phyloP scores from a whole-genome alignment of 805 yeast genomes.

The Barnettozyma sucrosica region DNA sequence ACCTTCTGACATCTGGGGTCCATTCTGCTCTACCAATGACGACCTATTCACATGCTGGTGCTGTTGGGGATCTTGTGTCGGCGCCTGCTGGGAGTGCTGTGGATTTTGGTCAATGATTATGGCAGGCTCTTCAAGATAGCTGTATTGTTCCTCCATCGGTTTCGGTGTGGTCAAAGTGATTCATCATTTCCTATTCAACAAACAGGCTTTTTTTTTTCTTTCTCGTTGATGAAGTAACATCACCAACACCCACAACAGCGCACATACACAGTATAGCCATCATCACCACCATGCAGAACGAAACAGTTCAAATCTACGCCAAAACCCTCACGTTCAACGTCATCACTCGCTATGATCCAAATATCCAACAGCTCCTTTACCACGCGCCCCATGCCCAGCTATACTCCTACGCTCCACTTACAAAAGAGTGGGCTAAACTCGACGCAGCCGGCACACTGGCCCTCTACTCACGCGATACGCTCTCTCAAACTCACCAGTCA shows the following conservation, averaged over 20 bases:
- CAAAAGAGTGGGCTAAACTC: conserved; percentile 63
- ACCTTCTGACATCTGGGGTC: not conserved
- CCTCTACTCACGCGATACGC: conserved; percentile 47
- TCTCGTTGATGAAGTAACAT: not conserved
- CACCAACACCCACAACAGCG: not conserved
- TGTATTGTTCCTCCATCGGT: conserved; percentile 16
- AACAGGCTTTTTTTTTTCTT: not conserved
- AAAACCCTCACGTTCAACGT: conserved; percentile 71
- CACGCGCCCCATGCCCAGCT: conserved; percentile 69
- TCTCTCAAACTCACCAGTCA: conserved; percentile 4
- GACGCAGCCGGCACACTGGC: conserved; percentile 70
- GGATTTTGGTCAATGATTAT: conserved; percentile 16
- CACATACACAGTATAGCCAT: too few species aligned
- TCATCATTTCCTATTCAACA: not conserved
- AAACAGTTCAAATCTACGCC: conserved; percentile 38
- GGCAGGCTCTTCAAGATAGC: conserved; percentile 19
- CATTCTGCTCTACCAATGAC: not conserved
- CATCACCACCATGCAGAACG: not conserved
- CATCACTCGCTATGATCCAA: conserved; percentile 70
- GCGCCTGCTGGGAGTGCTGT: conserved; percentile 7
- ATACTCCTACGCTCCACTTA: conserved; percentile 47
- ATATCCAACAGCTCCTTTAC: conserved; percentile 58
- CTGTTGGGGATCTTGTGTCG: conserved; percentile 7
- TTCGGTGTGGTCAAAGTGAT: not conserved
- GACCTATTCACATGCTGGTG: conserved; percentile 5